phyloP scores from a whole-genome alignment of 2,329 filamentous ascomycete genomes.

The Triangularia verruculosa region DNA sequence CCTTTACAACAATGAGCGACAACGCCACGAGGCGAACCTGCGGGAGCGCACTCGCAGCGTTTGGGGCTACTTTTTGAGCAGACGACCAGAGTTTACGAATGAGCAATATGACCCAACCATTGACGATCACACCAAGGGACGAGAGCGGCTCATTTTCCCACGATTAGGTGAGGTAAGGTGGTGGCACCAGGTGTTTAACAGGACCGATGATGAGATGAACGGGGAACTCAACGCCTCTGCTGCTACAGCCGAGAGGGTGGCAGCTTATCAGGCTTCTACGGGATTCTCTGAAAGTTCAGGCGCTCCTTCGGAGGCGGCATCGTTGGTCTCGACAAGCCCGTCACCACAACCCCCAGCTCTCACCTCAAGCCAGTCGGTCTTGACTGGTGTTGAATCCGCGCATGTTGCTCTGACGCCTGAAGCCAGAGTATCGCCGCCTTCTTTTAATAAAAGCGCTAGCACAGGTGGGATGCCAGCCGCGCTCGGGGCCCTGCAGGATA shows the following conservation, averaged over 20 bases:
- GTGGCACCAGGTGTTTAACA: conserved; percentile 88
- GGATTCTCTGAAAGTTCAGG: conserved; percentile 19
- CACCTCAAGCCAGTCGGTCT: conserved; percentile 48
- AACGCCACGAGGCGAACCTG: conserved; percentile 68
- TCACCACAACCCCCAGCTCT: conserved; percentile 41
- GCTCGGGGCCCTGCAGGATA: conserved; percentile 47
- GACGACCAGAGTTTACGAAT: conserved; percentile 79
- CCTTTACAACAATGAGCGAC: conserved; percentile 90
- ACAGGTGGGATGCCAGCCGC: conserved; percentile 43
- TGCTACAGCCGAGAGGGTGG: conserved; percentile 43
- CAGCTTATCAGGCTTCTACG: conserved; percentile 31
- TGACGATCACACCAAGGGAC: conserved; percentile 75
- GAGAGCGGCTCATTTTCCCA: conserved; percentile 82
- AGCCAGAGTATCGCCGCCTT: conserved; percentile 30
- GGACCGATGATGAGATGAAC: conserved; percentile 92
- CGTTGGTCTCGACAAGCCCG: conserved; percentile 18
- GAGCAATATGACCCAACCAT: conserved; percentile 69
- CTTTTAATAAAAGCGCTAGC: conserved; percentile 44
- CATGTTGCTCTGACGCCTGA: conserved; percentile 49
- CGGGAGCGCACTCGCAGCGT: conserved; percentile 76
- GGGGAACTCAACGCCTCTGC: conserved; percentile 55
- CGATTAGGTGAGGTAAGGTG: conserved; percentile 75
- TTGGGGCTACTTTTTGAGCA: conserved; percentile 91
- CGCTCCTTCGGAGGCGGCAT: conserved; percentile 10
- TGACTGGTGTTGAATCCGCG: conserved; percentile 56